Percentiles rank a stretch among this genome's conserved stretches.
Evolutionary conservation across 2,329 filamentous ascomycete genomes (phyloP).

Genomic region (Ustulina deusta): DNA sequence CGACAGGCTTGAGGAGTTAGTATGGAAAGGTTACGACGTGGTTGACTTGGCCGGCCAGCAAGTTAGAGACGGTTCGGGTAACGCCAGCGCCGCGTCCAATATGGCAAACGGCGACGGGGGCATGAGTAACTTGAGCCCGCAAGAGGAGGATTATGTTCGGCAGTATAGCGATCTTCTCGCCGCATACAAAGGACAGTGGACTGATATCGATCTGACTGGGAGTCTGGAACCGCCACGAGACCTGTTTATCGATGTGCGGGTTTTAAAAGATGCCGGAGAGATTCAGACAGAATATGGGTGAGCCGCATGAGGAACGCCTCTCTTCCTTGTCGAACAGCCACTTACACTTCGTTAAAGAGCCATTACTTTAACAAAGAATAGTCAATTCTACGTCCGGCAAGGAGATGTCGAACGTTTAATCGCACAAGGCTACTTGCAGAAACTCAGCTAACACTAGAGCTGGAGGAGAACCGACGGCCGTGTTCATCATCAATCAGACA

Average conservation of each 20-base stretch:
- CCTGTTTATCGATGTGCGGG: slow-evolving; percentile 95
- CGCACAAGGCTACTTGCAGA: slow-evolving; percentile 93
- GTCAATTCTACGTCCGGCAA: slow-evolving; percentile 95
- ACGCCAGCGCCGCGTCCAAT: slow-evolving; percentile 50
- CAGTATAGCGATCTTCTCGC: slow-evolving; percentile 92
- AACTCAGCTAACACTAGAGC: slow-evolving; percentile 74
- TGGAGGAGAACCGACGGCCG: not conserved
- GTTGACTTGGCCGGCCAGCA: slow-evolving; percentile 75
- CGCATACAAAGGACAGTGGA: slow-evolving; percentile 99
- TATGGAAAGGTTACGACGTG: slow-evolving; percentile 90
- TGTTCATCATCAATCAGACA: slow-evolving; percentile 3
- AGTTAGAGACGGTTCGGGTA: slow-evolving; percentile 55
- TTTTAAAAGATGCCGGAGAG: slow-evolving; percentile 96
- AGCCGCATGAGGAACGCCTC: slow-evolving; percentile 48
- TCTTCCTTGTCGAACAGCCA: slow-evolving; percentile 23
- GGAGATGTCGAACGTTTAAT: slow-evolving; percentile 96
- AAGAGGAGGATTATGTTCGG: slow-evolving; percentile 95
- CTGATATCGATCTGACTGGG: slow-evolving; percentile 94
- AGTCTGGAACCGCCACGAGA: slow-evolving; percentile 94
- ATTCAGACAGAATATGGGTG: slow-evolving; percentile 99
- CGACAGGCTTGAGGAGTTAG: slow-evolving; percentile 92
- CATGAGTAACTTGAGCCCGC: slow-evolving; percentile 86
- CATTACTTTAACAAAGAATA: slow-evolving; percentile 97
- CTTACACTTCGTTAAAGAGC: slow-evolving; percentile 67
- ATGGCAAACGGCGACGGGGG: slow-evolving; percentile 61